phyloP scores from a whole-genome alignment of 2,329 filamentous ascomycete genomes.

The Aspergillus viridinutans region DNA sequence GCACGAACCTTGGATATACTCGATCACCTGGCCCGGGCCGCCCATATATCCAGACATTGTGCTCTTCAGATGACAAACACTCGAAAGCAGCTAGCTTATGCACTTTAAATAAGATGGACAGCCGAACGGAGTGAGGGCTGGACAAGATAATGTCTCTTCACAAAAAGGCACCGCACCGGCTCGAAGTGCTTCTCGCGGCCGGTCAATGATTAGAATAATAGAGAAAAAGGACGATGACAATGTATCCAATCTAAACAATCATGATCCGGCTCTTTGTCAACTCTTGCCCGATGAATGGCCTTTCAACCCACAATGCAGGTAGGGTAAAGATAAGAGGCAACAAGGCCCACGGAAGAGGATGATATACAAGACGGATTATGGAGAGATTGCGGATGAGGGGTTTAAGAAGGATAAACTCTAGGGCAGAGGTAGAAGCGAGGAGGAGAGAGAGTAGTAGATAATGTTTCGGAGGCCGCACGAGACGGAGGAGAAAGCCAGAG shows the following conservation, averaged over 20 bases:
- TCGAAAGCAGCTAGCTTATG: slow-evolving; percentile 7
- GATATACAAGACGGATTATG: slow-evolving; percentile 12
- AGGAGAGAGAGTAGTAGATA: slow-evolving; percentile 11
- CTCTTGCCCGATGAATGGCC: slow-evolving; percentile 6
- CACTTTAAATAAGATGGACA: background rate
- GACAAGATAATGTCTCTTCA: background rate
- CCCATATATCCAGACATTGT: slow-evolving; percentile 50
- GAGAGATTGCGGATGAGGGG: slow-evolving; percentile 10
- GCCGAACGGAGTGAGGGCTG: background rate
- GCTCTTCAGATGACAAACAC: slow-evolving; percentile 12
- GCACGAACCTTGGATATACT: slow-evolving; percentile 85
- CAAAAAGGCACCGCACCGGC: background rate
- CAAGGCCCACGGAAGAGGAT: slow-evolving; percentile 3
- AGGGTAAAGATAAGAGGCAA: slow-evolving; percentile 23
- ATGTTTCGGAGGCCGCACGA: slow-evolving; percentile 10
- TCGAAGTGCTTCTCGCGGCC: background rate
- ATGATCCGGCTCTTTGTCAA: slow-evolving; percentile 20
- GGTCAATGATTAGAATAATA: slow-evolving; percentile 5
- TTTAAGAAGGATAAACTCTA: slow-evolving; percentile 14
- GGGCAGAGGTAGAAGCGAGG: slow-evolving; percentile 15
- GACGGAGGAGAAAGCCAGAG: slow-evolving; percentile 14
- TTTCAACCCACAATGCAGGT: slow-evolving; percentile 8
- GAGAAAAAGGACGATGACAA: slow-evolving; percentile 5
- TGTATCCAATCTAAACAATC: slow-evolving; percentile 22
- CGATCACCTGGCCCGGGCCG: slow-evolving; percentile 83